phyloP scores from a whole-genome alignment of 169 alveolate genomes.

The Plasmodium gaboni region DNA sequence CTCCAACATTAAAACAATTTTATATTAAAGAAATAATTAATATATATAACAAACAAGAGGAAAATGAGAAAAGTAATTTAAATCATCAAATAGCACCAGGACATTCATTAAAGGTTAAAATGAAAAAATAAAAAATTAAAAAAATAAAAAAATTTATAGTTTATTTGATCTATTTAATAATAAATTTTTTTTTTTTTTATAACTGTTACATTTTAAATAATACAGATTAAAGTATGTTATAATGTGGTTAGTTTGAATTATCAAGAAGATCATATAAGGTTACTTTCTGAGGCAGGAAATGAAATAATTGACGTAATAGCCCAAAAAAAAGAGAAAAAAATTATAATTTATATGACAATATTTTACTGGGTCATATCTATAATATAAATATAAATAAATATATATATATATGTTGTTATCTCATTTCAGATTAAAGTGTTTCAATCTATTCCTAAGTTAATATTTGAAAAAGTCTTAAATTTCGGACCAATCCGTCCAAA shows the following conservation, averaged over 20 bases:
- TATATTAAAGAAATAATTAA: slow-evolving; percentile 63
- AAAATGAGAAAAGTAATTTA: slow-evolving; percentile 44
- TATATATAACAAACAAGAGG: slow-evolving; percentile 61
- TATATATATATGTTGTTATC: background rate
- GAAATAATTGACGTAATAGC: slow-evolving; percentile 30
- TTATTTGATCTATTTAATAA: slow-evolving; percentile 3
- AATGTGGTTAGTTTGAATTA: slow-evolving; percentile 44
- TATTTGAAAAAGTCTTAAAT: slow-evolving; percentile 33
- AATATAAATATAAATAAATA: background rate
- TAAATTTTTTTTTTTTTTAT: slow-evolving; percentile 36
- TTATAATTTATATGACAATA: background rate
- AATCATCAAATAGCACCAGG: slow-evolving; percentile 76
- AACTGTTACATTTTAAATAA: background rate
- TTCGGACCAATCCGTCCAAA: slow-evolving; percentile 65
- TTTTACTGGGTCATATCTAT: background rate
- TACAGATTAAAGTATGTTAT: slow-evolving; percentile 55
- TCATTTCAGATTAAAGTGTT: slow-evolving; percentile 51
- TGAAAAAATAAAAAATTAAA: background rate
- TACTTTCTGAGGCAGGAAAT: slow-evolving; percentile 62
- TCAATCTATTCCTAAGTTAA: slow-evolving; percentile 34
- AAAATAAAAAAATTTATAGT: background rate
- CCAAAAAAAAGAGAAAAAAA: background rate
- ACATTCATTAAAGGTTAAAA: slow-evolving; percentile 56
- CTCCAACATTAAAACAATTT: slow-evolving; percentile 47
- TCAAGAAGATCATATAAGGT: slow-evolving; percentile 44